These are phyloP conservation scores for Boehmeria nivea DNA, from an alignment of 306 rosid genomes.

Conservation along the genomic window DNA sequence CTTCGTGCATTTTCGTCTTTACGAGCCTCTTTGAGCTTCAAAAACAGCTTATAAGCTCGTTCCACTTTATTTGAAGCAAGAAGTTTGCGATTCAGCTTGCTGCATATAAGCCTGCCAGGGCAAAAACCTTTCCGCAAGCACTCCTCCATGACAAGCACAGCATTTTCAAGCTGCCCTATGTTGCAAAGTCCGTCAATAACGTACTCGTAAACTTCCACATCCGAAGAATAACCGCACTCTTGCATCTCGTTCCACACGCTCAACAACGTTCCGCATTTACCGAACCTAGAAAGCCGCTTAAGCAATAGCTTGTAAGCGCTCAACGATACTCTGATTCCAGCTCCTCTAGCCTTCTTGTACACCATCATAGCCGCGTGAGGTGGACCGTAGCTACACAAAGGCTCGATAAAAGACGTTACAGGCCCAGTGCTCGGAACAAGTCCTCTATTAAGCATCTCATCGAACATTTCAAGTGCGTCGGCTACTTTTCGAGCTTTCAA, in stretches of 20 bases:
- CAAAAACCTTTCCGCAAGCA: slow-evolving; percentile 61
- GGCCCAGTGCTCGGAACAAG: slow-evolving; percentile 58
- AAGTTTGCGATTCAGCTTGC: slow-evolving; percentile 62
- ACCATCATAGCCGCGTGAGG: slow-evolving; percentile 79
- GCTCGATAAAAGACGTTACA: slow-evolving; percentile 52
- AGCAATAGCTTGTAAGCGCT: slow-evolving; percentile 73
- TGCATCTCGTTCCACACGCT: slow-evolving; percentile 82
- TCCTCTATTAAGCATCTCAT: slow-evolving; percentile 64
- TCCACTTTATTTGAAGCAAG: slow-evolving; percentile 53
- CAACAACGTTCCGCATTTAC: slow-evolving; percentile 77
- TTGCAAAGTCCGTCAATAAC: slow-evolving; percentile 69
- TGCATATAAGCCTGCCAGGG: slow-evolving; percentile 66
- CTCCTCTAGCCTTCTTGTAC: slow-evolving; percentile 62
- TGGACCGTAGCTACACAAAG: slow-evolving; percentile 81
- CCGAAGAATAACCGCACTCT: slow-evolving; percentile 64
- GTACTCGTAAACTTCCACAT: slow-evolving; percentile 68
- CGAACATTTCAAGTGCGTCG: slow-evolving; percentile 72
- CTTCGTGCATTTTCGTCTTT: slow-evolving; percentile 45
- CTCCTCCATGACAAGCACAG: slow-evolving; percentile 91
- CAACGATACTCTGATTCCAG: slow-evolving; percentile 52
- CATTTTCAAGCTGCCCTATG: slow-evolving; percentile 78
- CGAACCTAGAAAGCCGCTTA: slow-evolving; percentile 72
- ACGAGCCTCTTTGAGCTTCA: slow-evolving; percentile 71
- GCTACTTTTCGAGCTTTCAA: slow-evolving; percentile 67
- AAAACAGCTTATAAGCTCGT: slow-evolving; percentile 60